Base-by-base conservation (phyloP, 371 early-diverging fungal species). In the Syncephalastrum contaminatum region DNA sequence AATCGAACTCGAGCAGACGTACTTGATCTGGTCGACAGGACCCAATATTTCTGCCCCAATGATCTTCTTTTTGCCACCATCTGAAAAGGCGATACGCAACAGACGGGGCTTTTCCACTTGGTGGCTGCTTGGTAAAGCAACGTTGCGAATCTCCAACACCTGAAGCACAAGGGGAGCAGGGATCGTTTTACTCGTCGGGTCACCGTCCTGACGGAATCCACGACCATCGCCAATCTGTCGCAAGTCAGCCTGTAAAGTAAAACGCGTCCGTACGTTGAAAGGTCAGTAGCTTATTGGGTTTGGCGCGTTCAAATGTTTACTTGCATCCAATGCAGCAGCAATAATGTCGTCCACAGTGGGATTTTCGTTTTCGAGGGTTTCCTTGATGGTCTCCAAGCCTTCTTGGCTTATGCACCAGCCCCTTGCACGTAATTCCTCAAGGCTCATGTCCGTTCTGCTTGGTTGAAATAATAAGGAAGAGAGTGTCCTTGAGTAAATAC, bases 51-150 rank as follows among this genome's bases (percentile, higher is more conserved):
- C 77, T 2, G 66, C 63, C 0, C 67, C 74, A 51, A 59, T 68
- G 16, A 56, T 59, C 46, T 74, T 74, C 52, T 66, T 70, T 39
- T 69, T 69, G 8, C 67, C 59, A 12, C 75, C 75, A 39, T 72
- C 77, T 2, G 74, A 72, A 21, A 74, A 74, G 4, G 43, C 40
- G 8, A 70, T 47, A 8, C 63, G 64, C 13, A 77, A 30, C 27
- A 72, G 43, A 22, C 77, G 57, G n/a, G 77, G 77, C 13, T 54
- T 57, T 45, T 71, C 70, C 2, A 51, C 53, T 56, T 74, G 75
- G 48, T 77, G 61, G 1, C 54, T 58, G 21, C 58, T 54, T 0
- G 77, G 77, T 36, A 67, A 53, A 1, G 77, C 66, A 13, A 66
- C 54, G 43, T 77, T 77, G 21, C 53, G 62, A 15, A 77, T 53